These are phyloP conservation scores for Pythium folliculosum DNA, from an alignment of 352 stramenopile genomes.

Conservation along the genomic window DNA sequence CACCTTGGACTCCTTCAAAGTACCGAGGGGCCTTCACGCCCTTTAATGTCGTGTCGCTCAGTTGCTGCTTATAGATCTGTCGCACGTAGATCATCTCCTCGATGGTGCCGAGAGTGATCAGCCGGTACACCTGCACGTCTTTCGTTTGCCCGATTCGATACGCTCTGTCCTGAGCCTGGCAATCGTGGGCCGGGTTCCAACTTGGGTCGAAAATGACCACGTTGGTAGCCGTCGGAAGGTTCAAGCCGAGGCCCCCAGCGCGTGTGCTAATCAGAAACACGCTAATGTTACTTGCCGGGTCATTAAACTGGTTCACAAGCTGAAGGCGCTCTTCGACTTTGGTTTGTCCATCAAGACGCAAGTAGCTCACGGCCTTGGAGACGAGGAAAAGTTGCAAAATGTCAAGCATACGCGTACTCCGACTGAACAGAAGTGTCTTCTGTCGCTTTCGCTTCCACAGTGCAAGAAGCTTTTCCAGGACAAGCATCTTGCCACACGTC, in stretches of 20 bases:
- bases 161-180: conserved; percentile 79
- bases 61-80: conserved; percentile 88
- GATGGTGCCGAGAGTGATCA: conserved; percentile 85
- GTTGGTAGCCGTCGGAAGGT: conserved; percentile 78
- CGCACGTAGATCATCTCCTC: conserved; percentile 90
- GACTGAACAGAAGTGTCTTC: conserved; percentile 76
- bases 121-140: conserved; percentile 81
- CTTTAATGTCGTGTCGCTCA: conserved; percentile 81
- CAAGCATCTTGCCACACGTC: conserved; percentile 84
- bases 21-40: conserved; percentile 66
- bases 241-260: conserved; percentile 75
- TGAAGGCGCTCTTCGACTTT: conserved; percentile 74
- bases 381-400: conserved; percentile 82
- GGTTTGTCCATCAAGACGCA: conserved; percentile 68
- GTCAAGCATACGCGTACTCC: conserved; percentile 79
- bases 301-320: conserved; percentile 79
- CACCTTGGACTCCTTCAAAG: conserved; percentile 81
- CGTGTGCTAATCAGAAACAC: conserved; percentile 83
- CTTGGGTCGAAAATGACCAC: conserved; percentile 88
- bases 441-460: conserved; percentile 66
- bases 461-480: conserved; percentile 68
- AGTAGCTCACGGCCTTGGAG: conserved; percentile 59
- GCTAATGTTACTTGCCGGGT: conserved; percentile 45
- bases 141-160: conserved; percentile 88
- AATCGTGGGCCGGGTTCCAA: conserved; percentile 88